Evolutionary conservation across 1,284 basidiomycete species (phyloP), one percentile per base, ranked within the genome.

Genomic region (Trichosporon faecale): DNA sequence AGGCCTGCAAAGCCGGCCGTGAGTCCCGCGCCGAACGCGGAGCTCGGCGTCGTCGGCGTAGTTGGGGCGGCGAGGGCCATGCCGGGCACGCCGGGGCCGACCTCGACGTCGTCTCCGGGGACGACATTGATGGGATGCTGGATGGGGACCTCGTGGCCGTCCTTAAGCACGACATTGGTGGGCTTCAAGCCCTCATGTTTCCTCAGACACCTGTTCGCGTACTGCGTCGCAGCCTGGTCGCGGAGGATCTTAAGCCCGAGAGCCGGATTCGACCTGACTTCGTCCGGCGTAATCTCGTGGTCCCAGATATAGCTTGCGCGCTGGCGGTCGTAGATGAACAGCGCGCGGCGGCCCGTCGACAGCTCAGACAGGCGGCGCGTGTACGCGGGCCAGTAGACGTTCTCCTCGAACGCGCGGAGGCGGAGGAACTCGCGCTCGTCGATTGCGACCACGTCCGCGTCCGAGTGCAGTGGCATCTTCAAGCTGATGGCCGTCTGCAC

Each of bases 401-500:
- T 31, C 57, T 61, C 57, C 57, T 61, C 57, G 27, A 61, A 61
- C 27, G 57, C 57, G 18, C 29, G 27, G 16, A 61, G 57, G 27
- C 57, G 57, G 29, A 61, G 57, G 57, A n/a, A 61, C 57, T 61
- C 57, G 18, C 57, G 29, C 57, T 61, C 57, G 57, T 61, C 57
- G 57, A 61, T 61, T 1, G 57, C 57, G 27, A 61, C 57, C 7
- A 61, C 29, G 8, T 61, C 57, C 18, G 57, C 57, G 31, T 61
- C 57, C 5, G 27, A 6, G 29, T 61, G 57, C 57, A 61, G 27
- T 18, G 57, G 57, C 57, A 61, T 61, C 57, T 61, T 61, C 16
- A 61, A 6, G 16, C 16, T n/a, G 29, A 61, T 33, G 16, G 57
- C 57, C 16, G 57, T 61, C 27, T 61, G 57, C 11, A 61, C 57